Conservation (phyloP, 768 basidiomycete genomes). For the Suillus tomentosus region DNA sequence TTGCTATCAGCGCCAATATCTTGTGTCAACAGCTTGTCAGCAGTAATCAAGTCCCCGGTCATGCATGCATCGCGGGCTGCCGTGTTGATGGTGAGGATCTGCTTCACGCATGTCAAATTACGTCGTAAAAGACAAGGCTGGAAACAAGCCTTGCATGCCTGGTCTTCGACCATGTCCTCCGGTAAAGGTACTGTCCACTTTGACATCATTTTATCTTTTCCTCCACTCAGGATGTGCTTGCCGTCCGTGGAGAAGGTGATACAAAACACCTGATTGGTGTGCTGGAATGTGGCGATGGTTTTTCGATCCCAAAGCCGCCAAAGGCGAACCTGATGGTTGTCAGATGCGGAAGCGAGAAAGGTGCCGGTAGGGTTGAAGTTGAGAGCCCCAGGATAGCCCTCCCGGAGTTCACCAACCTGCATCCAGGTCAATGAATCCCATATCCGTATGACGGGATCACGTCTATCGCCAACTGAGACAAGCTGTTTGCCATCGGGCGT, state of each 20-base stretch:
- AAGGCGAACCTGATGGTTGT: neutral
- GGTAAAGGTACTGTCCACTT: neutral
- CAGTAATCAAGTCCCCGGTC: neutral
- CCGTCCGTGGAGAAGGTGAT: neutral
- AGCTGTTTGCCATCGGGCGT: neutral
- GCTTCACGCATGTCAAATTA: too few relatives aligned
- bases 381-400: neutral
- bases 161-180: neutral
- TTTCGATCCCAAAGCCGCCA: neutral
- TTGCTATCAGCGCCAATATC: neutral
- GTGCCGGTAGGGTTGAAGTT: neutral
- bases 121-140: too few relatives aligned
- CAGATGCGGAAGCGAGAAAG: neutral
- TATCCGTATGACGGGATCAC: neutral
- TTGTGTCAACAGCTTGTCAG: neutral
- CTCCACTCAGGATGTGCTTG: neutral
- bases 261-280: neutral
- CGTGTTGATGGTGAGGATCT: neutral
- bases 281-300: neutral
- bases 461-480: neutral
- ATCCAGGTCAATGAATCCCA: neutral
- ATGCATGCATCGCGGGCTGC: neutral
- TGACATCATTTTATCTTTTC: neutral
- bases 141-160: neutral
- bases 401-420: neutral